Conservation (phyloP, 257 asterid genomes). For the Scutellaria baicalensis region DNA sequence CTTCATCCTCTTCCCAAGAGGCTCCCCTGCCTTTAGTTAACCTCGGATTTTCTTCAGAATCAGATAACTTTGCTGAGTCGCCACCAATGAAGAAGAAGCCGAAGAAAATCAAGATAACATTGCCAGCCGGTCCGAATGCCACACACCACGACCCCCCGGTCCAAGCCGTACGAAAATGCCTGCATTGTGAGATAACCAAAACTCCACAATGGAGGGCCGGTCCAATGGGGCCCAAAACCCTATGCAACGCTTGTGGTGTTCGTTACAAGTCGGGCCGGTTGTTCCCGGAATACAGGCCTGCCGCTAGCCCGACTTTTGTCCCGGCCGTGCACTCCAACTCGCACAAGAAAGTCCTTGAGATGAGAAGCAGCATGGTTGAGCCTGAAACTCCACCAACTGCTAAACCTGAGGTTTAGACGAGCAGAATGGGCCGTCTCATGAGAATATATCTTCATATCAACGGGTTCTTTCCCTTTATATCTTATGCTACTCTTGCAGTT, state of each 20-base stretch:
- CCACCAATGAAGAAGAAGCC: constrained; percentile 35
- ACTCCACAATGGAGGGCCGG: constrained; percentile 71
- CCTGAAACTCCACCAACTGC: background rate
- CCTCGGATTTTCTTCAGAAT: constrained; percentile 23
- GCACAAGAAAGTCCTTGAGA: constrained; percentile 54
- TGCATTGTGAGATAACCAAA: constrained; percentile 49
- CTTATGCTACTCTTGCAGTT: background rate
- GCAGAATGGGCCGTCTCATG: background rate
- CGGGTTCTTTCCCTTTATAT: background rate
- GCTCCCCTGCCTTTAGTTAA: constrained; percentile 24
- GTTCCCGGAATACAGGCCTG: constrained; percentile 58
- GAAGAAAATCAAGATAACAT: constrained; percentile 41
- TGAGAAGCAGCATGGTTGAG: constrained; percentile 35
- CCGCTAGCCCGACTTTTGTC: constrained; percentile 54
- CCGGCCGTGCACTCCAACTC: constrained; percentile 58
- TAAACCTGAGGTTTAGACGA: background rate
- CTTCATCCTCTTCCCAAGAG: constrained; percentile 29
- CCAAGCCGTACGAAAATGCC: constrained; percentile 44
- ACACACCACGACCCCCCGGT: constrained; percentile 14
- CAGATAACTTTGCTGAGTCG: constrained; percentile 38
- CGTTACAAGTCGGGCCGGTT: constrained; percentile 54
- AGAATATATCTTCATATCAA: background rate
- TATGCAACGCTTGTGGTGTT: constrained; percentile 65
- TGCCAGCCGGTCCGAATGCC: constrained; percentile 19
- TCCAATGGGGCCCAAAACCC: constrained; percentile 58